Base-by-base conservation (phyloP, 305 asterid species). In the Solanum hybrid region DNA sequence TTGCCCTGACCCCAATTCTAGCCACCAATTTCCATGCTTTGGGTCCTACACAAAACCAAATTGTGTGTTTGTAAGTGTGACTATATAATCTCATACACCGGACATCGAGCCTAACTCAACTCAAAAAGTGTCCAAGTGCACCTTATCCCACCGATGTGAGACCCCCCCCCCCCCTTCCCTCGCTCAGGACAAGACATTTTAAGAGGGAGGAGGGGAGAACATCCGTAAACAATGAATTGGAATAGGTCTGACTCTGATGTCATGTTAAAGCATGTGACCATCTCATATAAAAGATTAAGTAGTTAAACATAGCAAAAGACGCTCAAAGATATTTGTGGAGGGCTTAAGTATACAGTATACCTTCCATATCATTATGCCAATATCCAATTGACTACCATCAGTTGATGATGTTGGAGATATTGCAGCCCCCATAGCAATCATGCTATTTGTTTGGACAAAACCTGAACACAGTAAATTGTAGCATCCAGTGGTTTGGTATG, bases 361-460 rank as follows among this genome's bases (percentile, higher is more conserved):
- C 95, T 94, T 94, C 95, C 95, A 94, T 39, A 94, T 91, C 94
- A 91, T 93, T 22, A 94, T 74, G 40, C 92, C 92, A 64, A 94
- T 92, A 86, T 94, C 95, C 24, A 89, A 93, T 87, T 94, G 95
- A 74, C 89, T 89, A 39, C 90, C 87, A 71, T 80, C 78, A 85
- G 86, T 88, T 42, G 92, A 91, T 31, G 95, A 94, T 71, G 94
- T 92, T 87, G 95, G 95, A 88, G 93, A 93, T 67, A 94, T 94
- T 74, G 95, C 94, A 89, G 95, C 95, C 10, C 95, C 95, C 28
- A 94, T 93, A 12, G 95, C 94, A 29, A 94, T 93, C 73, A 87
- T 93, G 39, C 75, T 94, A 57, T 94, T 94, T 5, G 94, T 94
- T 91, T 94, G 95, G 9, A 93, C 90, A 90, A 93, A 93, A 4